Evolutionary conservation across 1,284 basidiomycete species (phyloP), one percentile per base, ranked within the genome.

Genomic region (Tilletia walkeri): DNA sequence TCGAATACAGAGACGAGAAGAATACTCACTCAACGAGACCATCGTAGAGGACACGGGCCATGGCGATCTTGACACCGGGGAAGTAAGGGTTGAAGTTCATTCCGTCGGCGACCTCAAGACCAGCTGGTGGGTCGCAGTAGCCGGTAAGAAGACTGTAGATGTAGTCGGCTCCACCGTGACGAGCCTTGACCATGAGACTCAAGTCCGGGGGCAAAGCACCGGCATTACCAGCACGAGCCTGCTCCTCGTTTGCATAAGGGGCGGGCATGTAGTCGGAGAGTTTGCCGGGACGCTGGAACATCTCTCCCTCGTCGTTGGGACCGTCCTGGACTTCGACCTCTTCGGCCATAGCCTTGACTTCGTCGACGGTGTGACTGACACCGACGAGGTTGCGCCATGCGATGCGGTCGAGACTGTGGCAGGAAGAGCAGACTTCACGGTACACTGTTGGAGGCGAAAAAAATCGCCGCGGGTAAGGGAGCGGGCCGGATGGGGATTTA

Each of bases 301-400:
- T 98, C 86, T 97, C 93, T 75, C 96, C 96, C 78, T 92, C 88
- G 81, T 92, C 92, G 84, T 98, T 90, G 68, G 96, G 96, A 68
- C 96, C 96, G 84, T 99, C 96, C 81, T 90, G 88, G 86, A 99
- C 99, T 86, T 99, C 96, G 73, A 95, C 87, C 71, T 83, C 80
- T 86, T 95, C 95, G 47, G 96, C 95, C 91, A 99, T 90, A 9
- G 88, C 88, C 86, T 93, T 93, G 75, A 88, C 89, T 86, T 99
- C 95, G 79, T 95, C 93, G 67, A 88, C 95, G 74, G 91, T 93
- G 87, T 99, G 96, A 49, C 94, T 97, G 71, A 97, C 93, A 84
- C 94, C 96, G 78, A 99, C 96, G 72, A 99, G 88, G 87, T 99
- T 99, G 84, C 96, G 93, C 96, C 96, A 99, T 74, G 96, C 96